Evolutionary conservation across 257 asterid species (phyloP), one percentile per base, ranked within the genome.

Genomic region (Lavandula angustifolia): DNA sequence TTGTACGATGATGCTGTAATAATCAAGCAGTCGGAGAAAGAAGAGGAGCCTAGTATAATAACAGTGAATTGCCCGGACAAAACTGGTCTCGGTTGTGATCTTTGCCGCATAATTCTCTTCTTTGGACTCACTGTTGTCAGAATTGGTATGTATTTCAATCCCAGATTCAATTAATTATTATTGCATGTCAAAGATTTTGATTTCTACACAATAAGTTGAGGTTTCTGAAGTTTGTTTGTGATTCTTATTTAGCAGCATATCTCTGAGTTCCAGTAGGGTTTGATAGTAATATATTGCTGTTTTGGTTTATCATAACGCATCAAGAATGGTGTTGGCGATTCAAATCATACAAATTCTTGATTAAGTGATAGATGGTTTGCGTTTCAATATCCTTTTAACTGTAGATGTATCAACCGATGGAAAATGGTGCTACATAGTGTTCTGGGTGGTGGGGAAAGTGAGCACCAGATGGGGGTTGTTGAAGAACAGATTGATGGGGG

Each of bases 401-500:
- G 80, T 62, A 91, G 98, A 92, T 82, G 89, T 87, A 42, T 83
- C 92, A 0, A 92, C 98, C 0, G 98, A 92, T 61, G 98, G 98
- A 35, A 89, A 86, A 76, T 92, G 96, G 98, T 92, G 98, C 82
- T 92, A 92, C 80, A 56, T 92, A 69, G 92, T 92, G 77, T 82
- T 88, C 60, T 89, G 94, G 95, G 95, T 88, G 17, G 38, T 72
- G 5, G 92, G 95, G 29, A 89, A 71, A 62, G 72, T 87, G 16
- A 72, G 68, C 18, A 92, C 95, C 6, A 75, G 92, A 37, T 92
- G 96, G 96, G 71, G 70, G 41, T 77, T 89, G 75, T 70, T 92
- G 88, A 85, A 86, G 82, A 92, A 78, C 73, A 83, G 96, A 76
- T 68, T 92, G 14, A 77, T 86, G 80, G 98, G 73, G 60, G 98